Percentiles rank a stretch among this genome's conserved stretches.
These are phyloP conservation scores for Ogataea angusta DNA, from an alignment of 805 yeast genomes.

Conservation along the genomic window DNA sequence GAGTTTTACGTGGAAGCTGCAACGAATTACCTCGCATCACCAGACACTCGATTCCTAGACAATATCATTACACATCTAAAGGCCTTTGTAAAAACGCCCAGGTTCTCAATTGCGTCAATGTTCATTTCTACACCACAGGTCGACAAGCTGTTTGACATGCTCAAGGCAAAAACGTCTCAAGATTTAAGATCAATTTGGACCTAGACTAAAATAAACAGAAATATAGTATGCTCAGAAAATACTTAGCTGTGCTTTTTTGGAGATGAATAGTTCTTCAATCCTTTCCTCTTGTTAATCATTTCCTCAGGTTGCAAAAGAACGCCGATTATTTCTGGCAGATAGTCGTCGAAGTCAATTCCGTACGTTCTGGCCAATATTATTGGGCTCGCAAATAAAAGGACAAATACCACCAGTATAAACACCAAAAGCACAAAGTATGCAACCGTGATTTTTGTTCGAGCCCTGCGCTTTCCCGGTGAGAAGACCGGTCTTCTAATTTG, in stretches of 20 bases:
- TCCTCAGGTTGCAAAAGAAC: constrained; percentile 45
- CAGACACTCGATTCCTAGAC: constrained; percentile 15
- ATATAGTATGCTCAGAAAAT: neutral
- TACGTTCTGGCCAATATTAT: constrained; percentile 33
- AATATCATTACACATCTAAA: constrained; percentile 25
- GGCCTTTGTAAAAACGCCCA: constrained; percentile 33
- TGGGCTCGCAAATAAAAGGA: constrained; percentile 40
- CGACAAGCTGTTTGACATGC: constrained; percentile 7
- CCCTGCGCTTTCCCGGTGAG: constrained; percentile 38
- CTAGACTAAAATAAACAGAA: constrained; percentile 5
- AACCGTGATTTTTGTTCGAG: constrained; percentile 34
- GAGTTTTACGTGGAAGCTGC: constrained; percentile 46
- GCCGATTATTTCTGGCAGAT: constrained; percentile 38
- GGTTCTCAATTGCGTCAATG: constrained; percentile 36
- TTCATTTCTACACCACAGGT: constrained; percentile 30
- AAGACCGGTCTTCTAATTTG: constrained; percentile 48
- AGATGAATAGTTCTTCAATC: constrained; percentile 33
- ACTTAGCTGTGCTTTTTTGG: constrained; percentile 20
- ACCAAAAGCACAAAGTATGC: constrained; percentile 38
- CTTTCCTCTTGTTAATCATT: constrained; percentile 31
- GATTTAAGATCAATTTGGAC: constrained; percentile 17
- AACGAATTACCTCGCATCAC: constrained; percentile 20
- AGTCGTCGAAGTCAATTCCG: constrained; percentile 38
- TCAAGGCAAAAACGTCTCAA: constrained; percentile 7
- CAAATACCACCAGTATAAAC: constrained; percentile 27